Evolutionary conservation across 2,329 filamentous ascomycete genomes (phyloP), one percentile per base, ranked within the genome.

Genomic region (Nigrospora sphaerica): DNA sequence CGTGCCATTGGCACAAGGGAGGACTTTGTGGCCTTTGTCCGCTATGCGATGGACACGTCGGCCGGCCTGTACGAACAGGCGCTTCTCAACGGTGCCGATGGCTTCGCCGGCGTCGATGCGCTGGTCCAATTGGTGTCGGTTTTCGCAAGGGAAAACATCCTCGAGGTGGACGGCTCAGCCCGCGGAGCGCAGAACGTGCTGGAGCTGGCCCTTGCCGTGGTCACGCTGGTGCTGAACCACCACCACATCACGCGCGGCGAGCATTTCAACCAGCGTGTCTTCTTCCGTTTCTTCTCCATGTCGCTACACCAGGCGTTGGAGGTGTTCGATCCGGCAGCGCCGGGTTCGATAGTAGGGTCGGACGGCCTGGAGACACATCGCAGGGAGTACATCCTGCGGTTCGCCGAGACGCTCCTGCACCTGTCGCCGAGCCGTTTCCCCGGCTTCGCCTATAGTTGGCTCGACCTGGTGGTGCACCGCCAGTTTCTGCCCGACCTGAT

Each of bases 231-330:
- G 4, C 75, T 96, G 49, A 92, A 88, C 63, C 83, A 93, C 56
- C 89, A 97, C 61, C 85, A 95, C 58, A 77, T 86, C 46, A 88
- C 84, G 64, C 81, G 85, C 39, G 86, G 83, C 4, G 90, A 95
- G 45, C 78, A 76, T 35, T 91, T 95, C 71, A 92, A 89, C 57
- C 86, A 92, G 60, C 84, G 88, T 51, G 83, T 95, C 31, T 97
- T 96, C 73, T 93, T 91, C 77, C 83, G 92, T 39, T 75, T 98
- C 37, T 86, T 96, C 61, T 92, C 89, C 0, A 72, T 86, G 57
- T 75, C 96, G 41, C 75, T 98, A 5, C 88, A 86, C 63, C 85
- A 93, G 55, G 77, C 92, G 46, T 74, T 80, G 28, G 61, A 71
- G 40, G 70, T 79, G 41, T 76, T 75, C 12, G 74, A 82, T 12